Base-by-base conservation (phyloP, 495 filamentous ascomycete species). In the Oleoguttula mirabilis region DNA sequence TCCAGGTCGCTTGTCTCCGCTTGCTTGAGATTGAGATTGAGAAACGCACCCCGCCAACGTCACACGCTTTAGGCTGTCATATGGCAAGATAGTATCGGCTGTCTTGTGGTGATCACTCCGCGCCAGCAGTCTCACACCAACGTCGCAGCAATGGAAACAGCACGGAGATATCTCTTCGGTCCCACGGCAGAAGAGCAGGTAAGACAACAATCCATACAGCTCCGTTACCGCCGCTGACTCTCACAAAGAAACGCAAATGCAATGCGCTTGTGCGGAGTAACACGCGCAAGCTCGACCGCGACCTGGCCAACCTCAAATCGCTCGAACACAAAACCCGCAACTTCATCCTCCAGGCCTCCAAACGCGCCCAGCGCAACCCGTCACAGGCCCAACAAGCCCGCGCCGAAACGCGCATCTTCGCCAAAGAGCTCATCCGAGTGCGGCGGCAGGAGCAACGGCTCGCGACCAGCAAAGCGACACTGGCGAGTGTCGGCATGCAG, bases 171-270 rank as follows among this genome's bases (percentile, higher is more conserved):
- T 55, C 90, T 96, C 67, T 88, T 76, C 63, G 88, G 84, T 60
- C 90, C 92, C 17, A 85, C 90, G 62, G 92, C 90, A 32, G 77
- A 88, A 60, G 80, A 75, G 24, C 90, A 98, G 70, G 88, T 92
- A 34, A 32, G 34, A 25, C 14, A 5, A n/a, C 15, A 21, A 3
- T 10, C 35, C 28, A 5, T 21, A 10, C 12, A 17, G 23, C 5
- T 4, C 51, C 40, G 25, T 21, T 14, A 38, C 37, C 35, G 10
- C 21, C 36, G 36, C 36, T 15, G 14, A 14, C 10, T 21, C 17
- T 45, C n/a, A n/a, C n/a, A n/a, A n/a, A 94, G 88, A 81, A 88
- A 68, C 77, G 88, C 45, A 95, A 95, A 82, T 96, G 90, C 60
- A 95, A 95, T 66, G 63, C 73, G 42, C 75, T 98, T 43, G 82